These are phyloP conservation scores for Pyrenophora graminea DNA, from an alignment of 2,329 filamentous ascomycete species.

Conservation along the genomic window DNA sequence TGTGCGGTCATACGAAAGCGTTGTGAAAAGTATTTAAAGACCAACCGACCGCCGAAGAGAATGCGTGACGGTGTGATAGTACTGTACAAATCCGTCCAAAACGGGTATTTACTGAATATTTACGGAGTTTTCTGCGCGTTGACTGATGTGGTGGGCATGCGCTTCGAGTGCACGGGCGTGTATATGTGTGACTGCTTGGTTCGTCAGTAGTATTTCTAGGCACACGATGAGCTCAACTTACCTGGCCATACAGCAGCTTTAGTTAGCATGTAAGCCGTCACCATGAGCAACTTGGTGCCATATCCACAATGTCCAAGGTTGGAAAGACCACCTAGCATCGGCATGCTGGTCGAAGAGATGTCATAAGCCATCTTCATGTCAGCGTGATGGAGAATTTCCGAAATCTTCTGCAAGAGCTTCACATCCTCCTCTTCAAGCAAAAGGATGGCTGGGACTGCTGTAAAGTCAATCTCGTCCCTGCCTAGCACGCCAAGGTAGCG, in stretches of 20 bases:
- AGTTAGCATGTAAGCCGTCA: conserved; percentile 85
- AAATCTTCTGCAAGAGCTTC: conserved; percentile 80
- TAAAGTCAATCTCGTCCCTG: conserved; percentile 76
- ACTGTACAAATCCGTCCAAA: conserved; percentile 25
- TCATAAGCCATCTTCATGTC: conserved; percentile 75
- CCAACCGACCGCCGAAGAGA: neutral
- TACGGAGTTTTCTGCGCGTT: conserved; percentile 59
- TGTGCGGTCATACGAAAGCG: neutral
- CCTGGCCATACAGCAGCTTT: conserved; percentile 92
- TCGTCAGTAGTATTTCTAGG: conserved; percentile 28
- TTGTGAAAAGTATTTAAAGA: neutral
- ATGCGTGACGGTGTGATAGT: conserved; percentile 4
- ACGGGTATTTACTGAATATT: conserved; percentile 32
- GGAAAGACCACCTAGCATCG: conserved; percentile 58
- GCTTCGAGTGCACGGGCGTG: conserved; percentile 69
- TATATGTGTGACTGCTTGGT: conserved; percentile 63
- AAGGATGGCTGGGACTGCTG: conserved; percentile 83
- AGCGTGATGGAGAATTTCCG: conserved; percentile 74
- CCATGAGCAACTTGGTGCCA: conserved; percentile 79
- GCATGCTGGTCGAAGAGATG: conserved; percentile 53
- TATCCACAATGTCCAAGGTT: conserved; percentile 69
- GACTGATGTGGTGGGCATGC: conserved; percentile 66
- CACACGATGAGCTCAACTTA: conserved; percentile 52
- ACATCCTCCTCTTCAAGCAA: conserved; percentile 89
- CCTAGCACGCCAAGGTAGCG: conserved; percentile 85